Conservation (phyloP, 257 asterid species). For the Anisodus tanguticus region DNA sequence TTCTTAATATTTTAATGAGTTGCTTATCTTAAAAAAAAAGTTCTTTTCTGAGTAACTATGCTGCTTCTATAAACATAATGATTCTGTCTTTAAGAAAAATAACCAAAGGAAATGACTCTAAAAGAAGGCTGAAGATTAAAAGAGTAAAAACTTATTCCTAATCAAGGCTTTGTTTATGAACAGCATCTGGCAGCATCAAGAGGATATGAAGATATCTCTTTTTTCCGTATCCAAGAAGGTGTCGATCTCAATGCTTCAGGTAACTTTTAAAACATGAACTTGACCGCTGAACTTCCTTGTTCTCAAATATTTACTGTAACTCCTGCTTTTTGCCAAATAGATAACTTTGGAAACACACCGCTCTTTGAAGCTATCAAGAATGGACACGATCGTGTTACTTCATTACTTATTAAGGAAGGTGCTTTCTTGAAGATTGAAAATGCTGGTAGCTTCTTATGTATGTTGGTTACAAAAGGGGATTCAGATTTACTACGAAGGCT, state of each 20-base stretch:
- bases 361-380: conserved; percentile 80
- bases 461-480: conserved; percentile 73
- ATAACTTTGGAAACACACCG: conserved; percentile 84
- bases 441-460: conserved; percentile 75
- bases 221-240: conserved; percentile 72
- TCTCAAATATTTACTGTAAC: not conserved
- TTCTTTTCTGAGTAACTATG: not conserved
- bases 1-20: not conserved
- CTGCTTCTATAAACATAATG: not conserved
- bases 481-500: conserved; percentile 74
- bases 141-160: conserved; percentile 6
- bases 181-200: conserved; percentile 97
- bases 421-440: conserved; percentile 65
- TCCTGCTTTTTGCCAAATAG: conserved; percentile 38
- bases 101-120: not conserved
- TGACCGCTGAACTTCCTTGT: not conserved
- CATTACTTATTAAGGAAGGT: conserved; percentile 70
- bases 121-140: not conserved
- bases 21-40: not conserved
- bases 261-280: conserved; percentile 32
- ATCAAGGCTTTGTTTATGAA: conserved; percentile 17
- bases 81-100: conserved; percentile 17
- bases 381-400: conserved; percentile 77
- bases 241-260: conserved; percentile 70
- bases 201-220: conserved; percentile 78